Evolutionary conservation across 306 rosid species (phyloP), one percentile per base, ranked within the genome.

Genomic region (Castanea mollissima): DNA sequence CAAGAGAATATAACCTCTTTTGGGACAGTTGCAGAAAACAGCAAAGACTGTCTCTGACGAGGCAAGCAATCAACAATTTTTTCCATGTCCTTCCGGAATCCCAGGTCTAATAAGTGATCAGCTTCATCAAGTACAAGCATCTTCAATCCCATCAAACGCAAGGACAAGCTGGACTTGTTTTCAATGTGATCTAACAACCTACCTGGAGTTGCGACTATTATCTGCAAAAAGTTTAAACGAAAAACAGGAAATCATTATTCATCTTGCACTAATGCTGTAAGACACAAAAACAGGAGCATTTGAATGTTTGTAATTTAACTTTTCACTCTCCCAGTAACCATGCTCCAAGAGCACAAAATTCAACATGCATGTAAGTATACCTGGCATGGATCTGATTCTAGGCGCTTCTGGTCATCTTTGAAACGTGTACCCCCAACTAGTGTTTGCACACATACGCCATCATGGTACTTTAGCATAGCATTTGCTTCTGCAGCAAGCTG

Each of bases 41-140:
- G 75, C 81, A 95, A 82, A 55, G 98, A 91, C 79, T 92, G 99
- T 82, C 98, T 86, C 76, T 58, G 86, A 74, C 96, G 98, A 55
- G 99, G 99, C 79, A 95, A 86, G 83, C 99, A 95, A 84, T 95
- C 99, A 84, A 91, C 92, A 69, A 95, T 89, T 81, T 89, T 95
- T 88, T 95, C 99, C 41, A 95, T 72, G 82, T 91, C 97, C 83
- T 89, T 92, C 69, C 99, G 91, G 82, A 95, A 95, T 54, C 99
- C 99, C 73, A 95, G 84, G 87, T 95, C 97, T 77, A 95, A 78
- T 51, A 95, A 90, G 86, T 81, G 92, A 84, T 92, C 97, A 69
- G 92, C 98, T 92, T 95, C 98, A 78, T 95, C 99, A 80, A 95
- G 94, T 81, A 92, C 87, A 60, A 95, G 92, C 94, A 95, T 92